phyloP scores from a whole-genome alignment of 2,329 filamentous ascomycete species.

The Aureobasidium sp. region DNA sequence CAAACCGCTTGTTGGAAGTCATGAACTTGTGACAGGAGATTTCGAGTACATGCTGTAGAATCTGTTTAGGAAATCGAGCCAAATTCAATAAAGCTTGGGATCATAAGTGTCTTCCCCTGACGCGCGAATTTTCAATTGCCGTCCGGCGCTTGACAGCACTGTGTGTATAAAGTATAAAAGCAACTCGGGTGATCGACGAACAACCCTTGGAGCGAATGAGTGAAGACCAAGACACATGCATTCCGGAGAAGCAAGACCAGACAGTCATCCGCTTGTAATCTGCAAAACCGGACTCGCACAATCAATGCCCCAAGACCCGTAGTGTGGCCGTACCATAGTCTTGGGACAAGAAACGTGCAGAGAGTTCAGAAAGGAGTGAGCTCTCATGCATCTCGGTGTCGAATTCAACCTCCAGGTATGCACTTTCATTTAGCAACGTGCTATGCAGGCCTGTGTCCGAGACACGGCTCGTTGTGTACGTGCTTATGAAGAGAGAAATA shows the following conservation, averaged over 20 bases:
- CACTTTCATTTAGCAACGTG: neutral
- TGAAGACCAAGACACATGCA: neutral
- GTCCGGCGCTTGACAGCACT: neutral
- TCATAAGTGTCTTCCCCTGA: neutral
- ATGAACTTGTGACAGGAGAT: neutral
- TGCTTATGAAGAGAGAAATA: neutral
- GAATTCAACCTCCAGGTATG: neutral
- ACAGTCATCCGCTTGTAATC: neutral
- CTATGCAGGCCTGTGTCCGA: neutral
- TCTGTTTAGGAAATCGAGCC: neutral
- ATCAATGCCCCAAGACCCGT: neutral
- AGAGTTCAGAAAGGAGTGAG: neutral
- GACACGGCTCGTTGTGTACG: neutral
- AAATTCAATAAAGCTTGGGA: neutral
- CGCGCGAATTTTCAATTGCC: neutral
- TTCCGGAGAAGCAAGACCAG: neutral
- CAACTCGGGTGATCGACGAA: neutral
- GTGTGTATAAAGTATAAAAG: neutral
- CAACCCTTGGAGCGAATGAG: neutral
- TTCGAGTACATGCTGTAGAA: constrained; percentile 12
- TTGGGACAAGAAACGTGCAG: neutral
- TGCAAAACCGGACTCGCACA: neutral
- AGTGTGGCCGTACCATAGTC: neutral
- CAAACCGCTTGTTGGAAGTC: neutral
- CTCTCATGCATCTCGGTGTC: neutral